Evolutionary conservation across 2,329 filamentous ascomycete species (phyloP).

Genomic region (Phoma herbarum): DNA sequence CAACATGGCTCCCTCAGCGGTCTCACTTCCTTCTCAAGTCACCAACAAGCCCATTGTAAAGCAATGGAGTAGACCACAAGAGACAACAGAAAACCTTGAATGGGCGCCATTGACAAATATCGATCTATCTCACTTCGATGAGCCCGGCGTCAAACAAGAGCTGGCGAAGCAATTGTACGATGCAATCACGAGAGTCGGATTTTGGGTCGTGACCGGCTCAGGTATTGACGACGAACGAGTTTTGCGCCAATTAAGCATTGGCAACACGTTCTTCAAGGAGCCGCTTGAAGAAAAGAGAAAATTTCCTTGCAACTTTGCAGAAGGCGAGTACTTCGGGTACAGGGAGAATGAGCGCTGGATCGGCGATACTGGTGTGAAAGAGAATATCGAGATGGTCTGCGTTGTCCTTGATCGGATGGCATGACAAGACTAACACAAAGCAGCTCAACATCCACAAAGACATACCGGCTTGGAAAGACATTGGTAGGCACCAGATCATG

Average conservation of each 20-base stretch:
- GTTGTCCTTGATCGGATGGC: too few species aligned
- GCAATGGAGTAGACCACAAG: constrained; percentile 31
- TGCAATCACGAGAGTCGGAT: constrained; percentile 31
- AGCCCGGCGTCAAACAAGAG: constrained; percentile 28
- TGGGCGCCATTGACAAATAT: constrained; percentile 35
- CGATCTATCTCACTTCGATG: constrained; percentile 29
- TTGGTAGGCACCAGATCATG: constrained; percentile 20
- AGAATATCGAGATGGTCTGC: constrained; percentile 49
- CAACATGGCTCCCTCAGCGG: constrained; percentile 31
- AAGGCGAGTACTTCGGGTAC: constrained; percentile 34
- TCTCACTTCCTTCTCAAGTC: constrained; percentile 16
- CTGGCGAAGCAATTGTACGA: constrained; percentile 29
- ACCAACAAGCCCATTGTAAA: constrained; percentile 24
- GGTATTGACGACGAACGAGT: constrained; percentile 28
- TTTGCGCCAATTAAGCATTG: constrained; percentile 30
- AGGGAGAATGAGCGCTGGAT: constrained; percentile 40
- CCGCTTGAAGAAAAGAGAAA: constrained; percentile 26
- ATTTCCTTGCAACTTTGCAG: constrained; percentile 25
- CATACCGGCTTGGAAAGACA: constrained; percentile 15
- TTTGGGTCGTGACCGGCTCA: constrained; percentile 35
- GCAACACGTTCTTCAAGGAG: constrained; percentile 28
- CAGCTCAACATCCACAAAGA: constrained; percentile 31
- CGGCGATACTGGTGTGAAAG: constrained; percentile 50
- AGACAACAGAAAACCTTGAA: constrained; percentile 32
- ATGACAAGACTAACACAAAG: constrained; percentile 5